phyloP scores from a whole-genome alignment of 371 early-diverging fungal species.

The Blastocladiella emersonii region DNA sequence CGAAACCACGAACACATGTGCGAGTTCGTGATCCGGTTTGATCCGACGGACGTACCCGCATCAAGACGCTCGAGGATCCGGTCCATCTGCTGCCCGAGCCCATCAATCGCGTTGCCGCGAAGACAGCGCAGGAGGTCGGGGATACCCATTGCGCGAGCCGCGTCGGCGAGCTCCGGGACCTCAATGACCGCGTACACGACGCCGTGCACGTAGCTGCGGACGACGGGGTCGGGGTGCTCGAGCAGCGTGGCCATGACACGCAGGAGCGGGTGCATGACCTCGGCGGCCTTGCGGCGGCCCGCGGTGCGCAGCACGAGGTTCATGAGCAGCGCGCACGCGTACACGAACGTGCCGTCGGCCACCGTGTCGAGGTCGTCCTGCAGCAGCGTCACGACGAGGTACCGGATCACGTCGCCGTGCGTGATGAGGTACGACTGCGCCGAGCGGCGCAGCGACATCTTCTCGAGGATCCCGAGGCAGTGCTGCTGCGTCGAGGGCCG shows the following conservation, averaged over 20 bases:
- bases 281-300: constrained; percentile 12
- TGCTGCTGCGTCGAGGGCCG: constrained; percentile 13
- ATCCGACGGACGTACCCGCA: too few relatives aligned
- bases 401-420: constrained; percentile 11
- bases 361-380: constrained; percentile 14
- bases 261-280: constrained; percentile 10
- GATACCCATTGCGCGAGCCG: background rate
- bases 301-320: constrained; percentile 25
- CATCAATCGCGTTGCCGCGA: constrained; percentile 15
- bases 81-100: constrained; percentile 18
- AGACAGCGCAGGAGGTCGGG: background rate
- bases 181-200: constrained; percentile 22
- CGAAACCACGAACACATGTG: too few relatives aligned
- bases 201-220: constrained; percentile 30
- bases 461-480: constrained; percentile 27
- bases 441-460: constrained; percentile 23
- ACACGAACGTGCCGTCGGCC: constrained; percentile 23
- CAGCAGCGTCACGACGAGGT: constrained; percentile 16
- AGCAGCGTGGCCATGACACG: constrained; percentile 13
- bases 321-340: constrained; percentile 31
- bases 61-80: background rate
- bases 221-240: constrained; percentile 21
- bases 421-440: constrained; percentile 26
- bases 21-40: too few relatives aligned
- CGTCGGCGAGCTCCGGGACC: constrained; percentile 14